Evolutionary conservation across 2,329 filamentous ascomycete genomes (phyloP).

Genomic region (Colletotrichum gloeosporioides): DNA sequence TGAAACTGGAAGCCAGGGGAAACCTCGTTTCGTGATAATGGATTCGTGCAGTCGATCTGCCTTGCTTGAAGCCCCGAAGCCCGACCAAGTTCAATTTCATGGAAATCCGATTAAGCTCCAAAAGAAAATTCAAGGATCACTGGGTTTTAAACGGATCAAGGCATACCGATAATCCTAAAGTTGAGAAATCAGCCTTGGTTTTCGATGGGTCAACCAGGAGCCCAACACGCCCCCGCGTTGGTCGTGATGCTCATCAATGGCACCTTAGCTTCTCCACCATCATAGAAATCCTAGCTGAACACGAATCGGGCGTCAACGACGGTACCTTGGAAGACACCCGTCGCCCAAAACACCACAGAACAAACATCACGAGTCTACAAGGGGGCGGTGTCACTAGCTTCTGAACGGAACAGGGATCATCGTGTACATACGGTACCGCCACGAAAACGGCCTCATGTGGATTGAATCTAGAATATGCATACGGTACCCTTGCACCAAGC

Average conservation of each 20-base stretch:
- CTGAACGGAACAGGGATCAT: background rate
- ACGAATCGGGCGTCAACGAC: background rate
- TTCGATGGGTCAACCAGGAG: background rate
- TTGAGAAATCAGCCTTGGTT: background rate
- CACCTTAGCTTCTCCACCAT: background rate
- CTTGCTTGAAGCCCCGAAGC: background rate
- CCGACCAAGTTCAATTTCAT: background rate
- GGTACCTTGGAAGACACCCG: background rate
- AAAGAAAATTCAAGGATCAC: background rate
- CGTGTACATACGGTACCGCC: background rate
- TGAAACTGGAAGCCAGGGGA: background rate
- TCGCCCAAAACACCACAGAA: background rate
- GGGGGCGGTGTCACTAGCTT: background rate
- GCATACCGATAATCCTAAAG: background rate
- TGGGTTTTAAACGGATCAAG: rapidly evolving
- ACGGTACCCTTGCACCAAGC: background rate
- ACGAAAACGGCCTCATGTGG: background rate
- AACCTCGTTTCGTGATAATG: background rate
- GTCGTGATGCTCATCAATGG: rapidly evolving
- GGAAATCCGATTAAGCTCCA: rapidly evolving
- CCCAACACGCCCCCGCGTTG: background rate
- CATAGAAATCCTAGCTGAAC: background rate
- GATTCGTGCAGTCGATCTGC: background rate
- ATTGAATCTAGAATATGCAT: background rate
- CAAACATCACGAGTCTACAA: background rate